phyloP scores from a whole-genome alignment of 805 yeast genomes.

The Wickerhamiella allomyrinae region DNA sequence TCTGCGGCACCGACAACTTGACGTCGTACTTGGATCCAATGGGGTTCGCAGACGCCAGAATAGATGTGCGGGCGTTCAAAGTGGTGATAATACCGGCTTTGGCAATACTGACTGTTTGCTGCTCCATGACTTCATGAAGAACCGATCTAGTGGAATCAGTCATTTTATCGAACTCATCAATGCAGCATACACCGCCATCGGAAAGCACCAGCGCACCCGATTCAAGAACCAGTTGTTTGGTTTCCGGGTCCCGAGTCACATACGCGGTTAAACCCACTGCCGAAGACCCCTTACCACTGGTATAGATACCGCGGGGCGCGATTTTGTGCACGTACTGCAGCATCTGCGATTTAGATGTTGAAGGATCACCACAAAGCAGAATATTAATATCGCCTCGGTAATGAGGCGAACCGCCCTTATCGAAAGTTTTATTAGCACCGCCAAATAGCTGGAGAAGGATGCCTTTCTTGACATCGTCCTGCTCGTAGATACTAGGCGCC shows the following conservation, averaged over 20 bases:
- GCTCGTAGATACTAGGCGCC: conserved; percentile 94
- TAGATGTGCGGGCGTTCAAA: conserved; percentile 88
- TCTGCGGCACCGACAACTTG: conserved; percentile 83
- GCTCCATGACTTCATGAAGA: conserved; percentile 97
- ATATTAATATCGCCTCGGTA: conserved; percentile 94
- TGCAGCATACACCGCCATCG: conserved; percentile 97
- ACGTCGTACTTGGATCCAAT: conserved; percentile 92
- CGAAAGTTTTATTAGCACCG: conserved; percentile 79
- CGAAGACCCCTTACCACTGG: conserved; percentile 97
- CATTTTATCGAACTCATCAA: conserved; percentile 98
- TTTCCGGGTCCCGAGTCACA: conserved; percentile 85
- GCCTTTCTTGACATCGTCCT: conserved; percentile 96
- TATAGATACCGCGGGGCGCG: conserved; percentile 95
- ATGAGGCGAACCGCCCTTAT: conserved; percentile 66
- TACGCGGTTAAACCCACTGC: conserved; percentile 99
- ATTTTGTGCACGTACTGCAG: conserved; percentile 91
- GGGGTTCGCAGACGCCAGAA: conserved; percentile 93
- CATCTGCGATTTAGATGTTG: conserved; percentile 90
- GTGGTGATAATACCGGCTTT: conserved; percentile 98
- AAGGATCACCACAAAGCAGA: conserved; percentile 92
- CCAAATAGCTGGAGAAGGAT: conserved; percentile 85
- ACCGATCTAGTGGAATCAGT: conserved; percentile 87
- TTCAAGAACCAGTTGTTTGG: conserved; percentile 84
- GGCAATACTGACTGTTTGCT: conserved; percentile 94
- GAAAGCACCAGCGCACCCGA: conserved; percentile 92